Base-by-base conservation (phyloP, 2,329 filamentous ascomycete genomes). In the Colletotrichum sp. region DNA sequence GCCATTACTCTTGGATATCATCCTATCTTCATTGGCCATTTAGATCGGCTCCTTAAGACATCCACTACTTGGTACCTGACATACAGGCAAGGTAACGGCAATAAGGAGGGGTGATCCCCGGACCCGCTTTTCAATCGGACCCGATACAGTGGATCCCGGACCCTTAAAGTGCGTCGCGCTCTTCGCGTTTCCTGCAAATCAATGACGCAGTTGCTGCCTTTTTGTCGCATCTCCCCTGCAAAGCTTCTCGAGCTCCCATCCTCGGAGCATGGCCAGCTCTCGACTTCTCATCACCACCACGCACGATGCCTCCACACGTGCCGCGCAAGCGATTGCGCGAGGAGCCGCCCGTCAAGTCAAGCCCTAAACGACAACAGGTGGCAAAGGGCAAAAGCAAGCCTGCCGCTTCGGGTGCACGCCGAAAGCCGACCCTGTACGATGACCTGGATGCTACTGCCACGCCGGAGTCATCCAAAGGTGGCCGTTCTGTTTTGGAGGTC, bases 231-330 rank as follows among this genome's bases (percentile, higher is more conserved):
- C 32, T 39, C 58, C 64, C 58, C 74, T 73, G 70, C 66, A 76
- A 70, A 75, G 66, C 36, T 66, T 66, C 52, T 56, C 58, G 60
- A 48, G 66, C 71, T 61, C 52, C 30, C 36, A 65, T 66, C 22
- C 55, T 32, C 13, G 36, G 36, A 76, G 16, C 39, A 77, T 60
- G 56, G 22, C 4, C 34, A 60, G 22, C 43, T 22, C 32, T 13
- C 13, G 8, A 25, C n/a, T 3, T 56, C 58, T 48, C 65, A 48
- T 39, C 71, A 65, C 30, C 48, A 58, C 64, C 28, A 30, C 48
- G 43, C 69, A 83, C 65, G 55, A 95, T 95, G 93, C 93, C 94
- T 80, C 93, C 94, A 28, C 86, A 90, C 78, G 88, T 94, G 18
- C 88, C 92, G 65, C 91, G 92, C 79, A 96, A 95, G 85, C 90